Percentiles rank a stretch among this genome's conserved stretches.
phyloP scores from a whole-genome alignment of 78 protist species.

The Diacronema lutheri region DNA sequence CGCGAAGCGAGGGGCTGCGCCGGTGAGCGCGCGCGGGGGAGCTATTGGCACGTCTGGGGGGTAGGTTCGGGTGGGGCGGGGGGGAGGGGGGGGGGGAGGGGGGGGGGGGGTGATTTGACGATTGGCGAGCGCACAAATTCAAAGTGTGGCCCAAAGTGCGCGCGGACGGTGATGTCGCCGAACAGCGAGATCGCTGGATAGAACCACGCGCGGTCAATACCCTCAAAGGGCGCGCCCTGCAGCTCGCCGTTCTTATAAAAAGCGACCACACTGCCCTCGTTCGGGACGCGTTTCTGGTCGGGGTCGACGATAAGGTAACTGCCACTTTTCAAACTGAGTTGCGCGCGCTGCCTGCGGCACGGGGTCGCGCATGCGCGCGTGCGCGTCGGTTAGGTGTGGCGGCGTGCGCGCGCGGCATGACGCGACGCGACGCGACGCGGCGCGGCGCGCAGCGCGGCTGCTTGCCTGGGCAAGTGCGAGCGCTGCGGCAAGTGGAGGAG shows the following conservation, averaged over 20 bases:
- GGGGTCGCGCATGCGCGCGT: too few species aligned
- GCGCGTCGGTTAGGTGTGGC: too few species aligned
- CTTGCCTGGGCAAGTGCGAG: too few species aligned
- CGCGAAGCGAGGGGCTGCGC: too few species aligned
- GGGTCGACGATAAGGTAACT: neutral
- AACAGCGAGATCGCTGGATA: slow-evolving; percentile 3
- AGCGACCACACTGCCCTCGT: neutral
- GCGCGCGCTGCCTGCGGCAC: neutral
- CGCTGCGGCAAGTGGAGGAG: neutral
- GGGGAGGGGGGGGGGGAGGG: too few species aligned
- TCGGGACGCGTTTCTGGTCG: neutral
- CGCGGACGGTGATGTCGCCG: neutral
- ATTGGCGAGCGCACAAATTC: too few species aligned
- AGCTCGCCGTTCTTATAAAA: neutral
- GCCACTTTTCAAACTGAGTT: neutral
- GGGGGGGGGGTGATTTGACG: too few species aligned
- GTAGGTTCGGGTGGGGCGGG: too few species aligned
- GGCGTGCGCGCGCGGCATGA: neutral
- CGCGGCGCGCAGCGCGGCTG: too few species aligned
- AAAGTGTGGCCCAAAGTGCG: neutral
- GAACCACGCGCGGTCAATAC: neutral
- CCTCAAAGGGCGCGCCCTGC: neutral
- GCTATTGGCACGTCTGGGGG: too few species aligned
- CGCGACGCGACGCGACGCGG: neutral
- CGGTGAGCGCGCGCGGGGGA: too few species aligned